Evolutionary conservation across 768 basidiomycete species (phyloP), one percentile per base, ranked within the genome.

Genomic region (Leccinum disarticulatum): DNA sequence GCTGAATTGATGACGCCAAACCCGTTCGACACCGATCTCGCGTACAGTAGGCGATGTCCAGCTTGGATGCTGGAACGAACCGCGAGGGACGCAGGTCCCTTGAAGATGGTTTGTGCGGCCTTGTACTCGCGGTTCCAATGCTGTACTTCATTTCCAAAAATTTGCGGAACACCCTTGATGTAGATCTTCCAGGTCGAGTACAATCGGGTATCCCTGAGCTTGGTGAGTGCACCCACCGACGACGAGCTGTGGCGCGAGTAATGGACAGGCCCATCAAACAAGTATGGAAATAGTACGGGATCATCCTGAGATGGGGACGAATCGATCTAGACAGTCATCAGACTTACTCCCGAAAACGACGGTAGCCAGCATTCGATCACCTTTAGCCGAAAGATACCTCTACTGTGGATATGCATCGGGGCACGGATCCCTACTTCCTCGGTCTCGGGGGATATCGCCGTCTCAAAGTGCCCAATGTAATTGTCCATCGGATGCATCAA

Each of bases 111-210:
- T 69, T 89, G 86, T 2, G 90, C 90, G 15, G 87, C 85, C 63
- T 80, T 81, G 77, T 91, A 88, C 13, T 80, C 62, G 57, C 65
- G 73, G 70, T 88, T 90, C 90, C 89, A 92, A 27, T 70, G 76
- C 70, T 92, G 90, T 56, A 81, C 71, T 28, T 62, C 72, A 67
- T 87, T 81, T 9, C 82, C 78, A 64, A 92, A 88, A 71, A 83
- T 82, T 8, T 79, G 70, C 3, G 77, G 81, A 1, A 90, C 70
- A 19, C 83, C 87, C 55, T 79, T 79, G 69, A 91, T 76, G 65
- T 83, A 87, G 63, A 86, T 54, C 69, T 91, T 91, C 90, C 91
- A 92, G 1, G 90, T 92, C 38, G 87, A 85, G 68, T 91, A 91
- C 25, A 90, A 76, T 0, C 87, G 83, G 0, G 77, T 78, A 61